Base-by-base conservation (phyloP, 305 asterid genomes). In the Solanum hybrid region DNA sequence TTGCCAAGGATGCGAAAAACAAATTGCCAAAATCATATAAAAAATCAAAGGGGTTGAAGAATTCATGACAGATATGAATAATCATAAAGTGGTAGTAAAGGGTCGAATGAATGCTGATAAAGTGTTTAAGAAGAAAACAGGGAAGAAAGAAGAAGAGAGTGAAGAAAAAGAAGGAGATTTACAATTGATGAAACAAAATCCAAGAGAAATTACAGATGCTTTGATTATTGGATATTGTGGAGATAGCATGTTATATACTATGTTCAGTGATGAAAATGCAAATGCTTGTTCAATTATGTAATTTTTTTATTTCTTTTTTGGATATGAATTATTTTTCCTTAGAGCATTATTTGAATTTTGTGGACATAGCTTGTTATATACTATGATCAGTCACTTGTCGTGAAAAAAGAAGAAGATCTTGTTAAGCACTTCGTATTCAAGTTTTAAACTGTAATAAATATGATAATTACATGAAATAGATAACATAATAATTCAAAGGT, bases 181-280 rank as follows among this genome's bases (percentile, higher is more conserved):
- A 36, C 81, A 20, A 61, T 36, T 83, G 5, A 88, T 83, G 5
- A 88, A 92, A 91, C 87, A 70, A 41, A 77, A 4, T 79, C 88
- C 91, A 22, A 73, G 84, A 24, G 89, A 92, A 36, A 81, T 10
- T 1, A 32, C 73, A 70, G 89, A 90, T 31, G 36, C 90, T 83
- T 91, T 95, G 93, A 34, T 34, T 45, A 87, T 85, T 87, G 91
- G 89, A 51, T 93, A 90, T 90, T 92, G 89, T 89, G 95, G 93
- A 12, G 93, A 91, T 22, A 88, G 89, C 77, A 93, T 92, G 90
- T 34, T 89, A 3, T 94, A 92, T 84, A 78, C 92, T 90, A 92
- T 95, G 93, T 94, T 97, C n/a, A 96, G 94, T 61, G 96, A 96
- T 89, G 99, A 96, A 79, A 97, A 95, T 91, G 90, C 96, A 83